A percentile compares a stretch with the other conserved stretches of the same genome.
phyloP scores from a whole-genome alignment of 805 yeast species.

The Ogataea pignaliae region DNA sequence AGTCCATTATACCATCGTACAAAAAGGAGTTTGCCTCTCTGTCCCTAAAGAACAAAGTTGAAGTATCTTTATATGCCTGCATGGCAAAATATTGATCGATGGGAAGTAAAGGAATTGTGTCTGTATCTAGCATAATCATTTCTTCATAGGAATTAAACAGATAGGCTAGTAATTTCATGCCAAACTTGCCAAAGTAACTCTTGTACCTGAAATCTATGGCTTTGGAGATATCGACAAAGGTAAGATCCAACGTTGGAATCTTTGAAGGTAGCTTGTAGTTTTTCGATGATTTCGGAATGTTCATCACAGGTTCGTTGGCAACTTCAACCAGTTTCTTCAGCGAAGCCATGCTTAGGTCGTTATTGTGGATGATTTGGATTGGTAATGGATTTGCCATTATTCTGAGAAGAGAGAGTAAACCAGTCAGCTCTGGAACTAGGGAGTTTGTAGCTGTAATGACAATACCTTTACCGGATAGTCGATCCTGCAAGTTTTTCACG shows the following conservation, averaged over 20 bases:
- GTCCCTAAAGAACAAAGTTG: slow-evolving; percentile 48
- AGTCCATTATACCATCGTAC: slow-evolving; percentile 36
- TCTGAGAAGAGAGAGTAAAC: slow-evolving; percentile 45
- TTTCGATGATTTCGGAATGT: slow-evolving; percentile 20
- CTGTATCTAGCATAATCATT: slow-evolving; percentile 51
- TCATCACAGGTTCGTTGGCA: slow-evolving; percentile 32
- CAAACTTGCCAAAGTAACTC: slow-evolving; percentile 24
- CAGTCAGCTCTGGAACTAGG: slow-evolving; percentile 43
- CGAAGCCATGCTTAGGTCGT: slow-evolving; percentile 33
- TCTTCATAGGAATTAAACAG: slow-evolving; percentile 56
- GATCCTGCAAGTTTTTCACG: slow-evolving; percentile 25
- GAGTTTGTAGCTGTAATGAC: slow-evolving; percentile 47
- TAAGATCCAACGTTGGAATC: slow-evolving; percentile 25
- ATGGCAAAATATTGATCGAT: slow-evolving; percentile 34
- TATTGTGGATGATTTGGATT: slow-evolving; percentile 41
- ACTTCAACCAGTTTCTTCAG: slow-evolving; percentile 31
- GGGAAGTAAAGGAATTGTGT: slow-evolving; percentile 37
- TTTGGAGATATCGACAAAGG: slow-evolving; percentile 31
- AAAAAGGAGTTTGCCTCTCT: slow-evolving; percentile 36
- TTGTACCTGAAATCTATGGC: slow-evolving; percentile 22
- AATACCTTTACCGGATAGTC: slow-evolving; percentile 45
- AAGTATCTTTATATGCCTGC: slow-evolving; percentile 31
- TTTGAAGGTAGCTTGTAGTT: slow-evolving; percentile 16
- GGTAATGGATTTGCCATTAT: slow-evolving; percentile 48
- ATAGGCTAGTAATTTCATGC: slow-evolving; percentile 51